Evolutionary conservation across 257 asterid genomes (phyloP).

Genomic region (Petunia secreta): DNA sequence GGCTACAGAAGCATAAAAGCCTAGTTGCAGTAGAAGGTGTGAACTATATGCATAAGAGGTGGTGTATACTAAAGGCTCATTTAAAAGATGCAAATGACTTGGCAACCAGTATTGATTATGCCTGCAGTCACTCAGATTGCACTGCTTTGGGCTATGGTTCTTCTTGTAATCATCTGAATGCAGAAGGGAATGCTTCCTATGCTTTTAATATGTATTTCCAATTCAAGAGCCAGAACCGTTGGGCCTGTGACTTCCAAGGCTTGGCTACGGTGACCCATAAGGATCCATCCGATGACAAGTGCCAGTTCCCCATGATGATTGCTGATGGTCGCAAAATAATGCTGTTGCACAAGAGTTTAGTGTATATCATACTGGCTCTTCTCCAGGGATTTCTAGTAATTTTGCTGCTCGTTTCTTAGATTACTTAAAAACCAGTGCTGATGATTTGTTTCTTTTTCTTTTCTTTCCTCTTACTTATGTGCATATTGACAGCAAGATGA

Average conservation of each 20-base stretch:
- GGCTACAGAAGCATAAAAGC: constrained; percentile 42
- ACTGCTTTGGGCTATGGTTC: constrained; percentile 89
- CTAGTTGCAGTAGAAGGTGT: constrained; percentile 73
- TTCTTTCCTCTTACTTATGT: neutral
- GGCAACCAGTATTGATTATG: constrained; percentile 66
- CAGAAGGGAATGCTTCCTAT: constrained; percentile 81
- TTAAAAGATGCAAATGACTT: constrained; percentile 51
- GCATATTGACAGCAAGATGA: neutral
- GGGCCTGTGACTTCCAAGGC: constrained; percentile 91
- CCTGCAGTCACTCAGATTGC: constrained; percentile 86
- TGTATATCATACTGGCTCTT: constrained; percentile 61
- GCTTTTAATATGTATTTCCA: constrained; percentile 97
- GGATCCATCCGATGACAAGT: constrained; percentile 75
- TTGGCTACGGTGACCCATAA: constrained; percentile 61
- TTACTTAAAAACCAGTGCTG: neutral
- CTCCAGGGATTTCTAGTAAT: constrained; percentile 75
- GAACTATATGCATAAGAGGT: constrained; percentile 59
- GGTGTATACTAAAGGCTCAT: constrained; percentile 77
- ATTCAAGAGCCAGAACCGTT: constrained; percentile 65
- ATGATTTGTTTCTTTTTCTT: neutral
- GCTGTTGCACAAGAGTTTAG: constrained; percentile 61
- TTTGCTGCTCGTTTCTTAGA: constrained; percentile 66
- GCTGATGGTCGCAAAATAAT: constrained; percentile 57
- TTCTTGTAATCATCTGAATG: constrained; percentile 71
- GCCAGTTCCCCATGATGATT: constrained; percentile 78